Percentiles rank a stretch among this genome's conserved stretches.
Conservation (phyloP, 1,139 yeast species). For the Spathaspora jeffriesii region DNA sequence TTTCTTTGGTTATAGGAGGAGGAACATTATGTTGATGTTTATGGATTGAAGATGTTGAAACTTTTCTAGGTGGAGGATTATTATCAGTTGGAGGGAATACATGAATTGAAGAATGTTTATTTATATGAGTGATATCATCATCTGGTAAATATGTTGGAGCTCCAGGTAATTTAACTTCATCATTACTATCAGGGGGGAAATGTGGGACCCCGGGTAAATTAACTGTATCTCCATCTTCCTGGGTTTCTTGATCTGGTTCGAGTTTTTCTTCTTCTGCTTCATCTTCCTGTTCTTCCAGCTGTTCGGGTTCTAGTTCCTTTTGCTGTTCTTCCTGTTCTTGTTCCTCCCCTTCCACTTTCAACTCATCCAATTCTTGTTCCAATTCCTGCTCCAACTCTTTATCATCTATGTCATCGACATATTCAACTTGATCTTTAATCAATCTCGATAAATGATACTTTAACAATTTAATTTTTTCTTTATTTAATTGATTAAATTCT, state of each 20-base stretch:
- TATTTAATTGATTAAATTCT: slow-evolving; percentile 28
- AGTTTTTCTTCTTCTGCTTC: slow-evolving; percentile 9
- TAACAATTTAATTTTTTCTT: slow-evolving; percentile 36
- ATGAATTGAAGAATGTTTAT: slow-evolving; percentile 40
- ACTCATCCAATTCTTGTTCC: slow-evolving; percentile 24
- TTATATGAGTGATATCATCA: slow-evolving; percentile 37
- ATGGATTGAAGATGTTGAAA: slow-evolving; percentile 6
- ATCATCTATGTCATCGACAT: slow-evolving; percentile 24
- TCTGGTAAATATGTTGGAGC: slow-evolving; percentile 46
- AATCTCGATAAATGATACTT: slow-evolving; percentile 42
- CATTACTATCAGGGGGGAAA: slow-evolving; percentile 28
- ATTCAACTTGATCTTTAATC: slow-evolving; percentile 37
- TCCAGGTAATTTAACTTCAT: slow-evolving; percentile 35
- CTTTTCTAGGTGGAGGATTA: slow-evolving; percentile 3
- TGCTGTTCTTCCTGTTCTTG: slow-evolving; percentile 4
- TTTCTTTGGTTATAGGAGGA: slow-evolving; percentile 37
- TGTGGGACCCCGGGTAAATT: slow-evolving; percentile 33
- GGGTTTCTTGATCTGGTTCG: slow-evolving; percentile 13
- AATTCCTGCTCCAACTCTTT: slow-evolving; percentile 30
- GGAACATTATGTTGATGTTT: slow-evolving; percentile 7
- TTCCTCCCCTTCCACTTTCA: slow-evolving; percentile 8
- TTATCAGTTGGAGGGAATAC: slow-evolving; percentile 29
- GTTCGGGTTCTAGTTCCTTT: slow-evolving; percentile 5
- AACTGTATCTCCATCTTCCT: slow-evolving; percentile 9
- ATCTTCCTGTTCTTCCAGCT: background rate